Evolutionary conservation across 768 basidiomycete species (phyloP).

Genomic region (Lactarius sanguifluus): DNA sequence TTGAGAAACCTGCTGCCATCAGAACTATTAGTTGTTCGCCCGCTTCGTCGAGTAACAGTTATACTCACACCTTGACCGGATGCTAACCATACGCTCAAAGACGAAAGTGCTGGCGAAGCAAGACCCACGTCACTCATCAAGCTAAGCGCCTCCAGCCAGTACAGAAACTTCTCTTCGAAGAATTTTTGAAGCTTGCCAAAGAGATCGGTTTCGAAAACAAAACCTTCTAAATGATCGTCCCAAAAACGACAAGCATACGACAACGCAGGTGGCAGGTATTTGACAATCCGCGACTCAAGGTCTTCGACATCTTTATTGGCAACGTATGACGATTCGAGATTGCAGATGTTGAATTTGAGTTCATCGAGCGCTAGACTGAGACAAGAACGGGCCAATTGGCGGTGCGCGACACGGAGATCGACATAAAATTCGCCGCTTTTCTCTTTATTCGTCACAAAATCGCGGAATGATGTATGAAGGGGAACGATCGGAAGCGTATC

Average conservation of each 20-base stretch:
- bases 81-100: no score
- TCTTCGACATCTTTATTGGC: constrained; percentile 5
- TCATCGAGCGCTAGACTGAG: background rate
- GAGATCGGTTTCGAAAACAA: background rate
- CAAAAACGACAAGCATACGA: constrained; percentile 10
- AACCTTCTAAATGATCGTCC: background rate
- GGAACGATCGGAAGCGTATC: constrained; percentile 2
- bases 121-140: no score
- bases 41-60: no score
- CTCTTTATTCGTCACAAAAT: background rate
- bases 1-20: no score
- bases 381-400: background rate
- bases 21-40: no score
- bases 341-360: constrained; percentile 10
- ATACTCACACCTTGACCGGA: no score
- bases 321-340: background rate
- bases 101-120: no score
- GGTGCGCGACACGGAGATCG: background rate
- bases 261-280: background rate
- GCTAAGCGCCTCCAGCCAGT: no score
- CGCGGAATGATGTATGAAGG: background rate
- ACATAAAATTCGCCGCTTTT: background rate
- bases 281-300: background rate
- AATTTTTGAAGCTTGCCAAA: background rate
- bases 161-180: no score